These are phyloP conservation scores for Blastobotrys aristatus DNA, from an alignment of 1,139 yeast genomes.

Conservation along the genomic window DNA sequence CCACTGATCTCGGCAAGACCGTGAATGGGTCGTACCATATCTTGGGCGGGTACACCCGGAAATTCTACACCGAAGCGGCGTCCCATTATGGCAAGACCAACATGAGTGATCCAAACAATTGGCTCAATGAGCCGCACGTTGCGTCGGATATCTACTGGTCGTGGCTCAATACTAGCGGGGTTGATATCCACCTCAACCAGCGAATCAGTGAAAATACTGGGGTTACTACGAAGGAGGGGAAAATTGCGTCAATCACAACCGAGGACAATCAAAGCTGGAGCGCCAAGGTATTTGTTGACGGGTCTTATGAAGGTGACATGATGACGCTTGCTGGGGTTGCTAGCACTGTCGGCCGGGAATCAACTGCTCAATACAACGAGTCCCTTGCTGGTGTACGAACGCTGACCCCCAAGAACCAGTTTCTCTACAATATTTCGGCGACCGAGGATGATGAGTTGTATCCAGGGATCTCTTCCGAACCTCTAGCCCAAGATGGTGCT, in stretches of 20 bases:
- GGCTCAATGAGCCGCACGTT: conserved; percentile 1
- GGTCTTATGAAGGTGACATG: background rate
- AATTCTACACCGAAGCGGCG: conserved; percentile 1
- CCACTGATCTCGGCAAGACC: background rate
- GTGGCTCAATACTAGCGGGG: background rate
- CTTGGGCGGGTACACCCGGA: background rate
- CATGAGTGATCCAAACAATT: background rate
- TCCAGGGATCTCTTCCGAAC: background rate
- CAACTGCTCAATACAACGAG: background rate
- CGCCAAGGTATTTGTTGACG: conserved; percentile 1
- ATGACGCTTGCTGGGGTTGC: background rate
- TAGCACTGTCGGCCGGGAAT: conserved; percentile 1
- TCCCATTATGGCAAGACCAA: conserved; percentile 1
- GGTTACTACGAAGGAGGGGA: background rate
- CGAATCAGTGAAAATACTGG: background rate
- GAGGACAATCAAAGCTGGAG: background rate
- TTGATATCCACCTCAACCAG: background rate
- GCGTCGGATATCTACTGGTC: background rate
- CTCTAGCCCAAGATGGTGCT: background rate
- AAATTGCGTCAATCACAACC: background rate
- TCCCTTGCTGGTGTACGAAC: background rate
- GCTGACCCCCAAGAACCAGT: background rate
- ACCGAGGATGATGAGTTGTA: background rate
- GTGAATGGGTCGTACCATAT: background rate
- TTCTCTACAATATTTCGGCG: background rate